Percentiles rank a stretch among this genome's conserved stretches.
phyloP scores from a whole-genome alignment of 2,329 filamentous ascomycete genomes.

The Neospermospora avenae region DNA sequence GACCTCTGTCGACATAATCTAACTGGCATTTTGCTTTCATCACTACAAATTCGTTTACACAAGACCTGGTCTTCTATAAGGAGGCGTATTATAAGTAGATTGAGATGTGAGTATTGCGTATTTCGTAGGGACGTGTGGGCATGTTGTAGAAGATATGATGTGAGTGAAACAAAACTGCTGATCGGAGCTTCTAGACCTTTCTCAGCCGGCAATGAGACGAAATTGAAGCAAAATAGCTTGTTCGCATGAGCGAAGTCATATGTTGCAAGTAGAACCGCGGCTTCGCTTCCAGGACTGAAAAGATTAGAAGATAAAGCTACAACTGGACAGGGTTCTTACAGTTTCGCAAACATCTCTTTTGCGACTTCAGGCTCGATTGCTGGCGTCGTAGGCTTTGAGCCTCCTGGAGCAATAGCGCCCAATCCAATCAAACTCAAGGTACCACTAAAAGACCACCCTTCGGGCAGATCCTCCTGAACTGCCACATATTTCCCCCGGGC shows the following conservation, averaged over 20 bases:
- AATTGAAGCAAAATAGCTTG: conserved; percentile 86
- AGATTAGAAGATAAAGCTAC: conserved; percentile 25
- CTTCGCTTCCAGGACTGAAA: conserved; percentile 70
- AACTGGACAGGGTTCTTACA: conserved; percentile 53
- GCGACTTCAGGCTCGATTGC: conserved; percentile 74
- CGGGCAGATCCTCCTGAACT: conserved; percentile 84
- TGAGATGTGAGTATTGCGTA: conserved; percentile 79
- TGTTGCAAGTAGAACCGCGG: conserved; percentile 75
- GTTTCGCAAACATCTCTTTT: conserved; percentile 73
- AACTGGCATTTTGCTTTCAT: conserved; percentile 70
- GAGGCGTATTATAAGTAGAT: conserved; percentile 79
- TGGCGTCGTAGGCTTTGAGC: conserved; percentile 58
- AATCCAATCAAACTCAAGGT: conserved; percentile 84
- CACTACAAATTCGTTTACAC: conserved; percentile 79
- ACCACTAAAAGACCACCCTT: conserved; percentile 79
- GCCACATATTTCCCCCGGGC: conserved; percentile 75
- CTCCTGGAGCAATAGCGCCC: conserved; percentile 68
- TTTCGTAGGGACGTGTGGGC: conserved; percentile 79
- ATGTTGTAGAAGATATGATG: conserved; percentile 91
- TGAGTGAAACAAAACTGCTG: conserved; percentile 77
- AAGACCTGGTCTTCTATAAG: conserved; percentile 80
- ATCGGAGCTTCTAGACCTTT: conserved; percentile 72
- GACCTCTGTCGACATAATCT: conserved; percentile 86
- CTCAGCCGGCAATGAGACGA: conserved; percentile 64
- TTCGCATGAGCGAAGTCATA: conserved; percentile 96